Evolutionary conservation across 345 rosid genomes (phyloP).

Genomic region (Sonneratia alba): DNA sequence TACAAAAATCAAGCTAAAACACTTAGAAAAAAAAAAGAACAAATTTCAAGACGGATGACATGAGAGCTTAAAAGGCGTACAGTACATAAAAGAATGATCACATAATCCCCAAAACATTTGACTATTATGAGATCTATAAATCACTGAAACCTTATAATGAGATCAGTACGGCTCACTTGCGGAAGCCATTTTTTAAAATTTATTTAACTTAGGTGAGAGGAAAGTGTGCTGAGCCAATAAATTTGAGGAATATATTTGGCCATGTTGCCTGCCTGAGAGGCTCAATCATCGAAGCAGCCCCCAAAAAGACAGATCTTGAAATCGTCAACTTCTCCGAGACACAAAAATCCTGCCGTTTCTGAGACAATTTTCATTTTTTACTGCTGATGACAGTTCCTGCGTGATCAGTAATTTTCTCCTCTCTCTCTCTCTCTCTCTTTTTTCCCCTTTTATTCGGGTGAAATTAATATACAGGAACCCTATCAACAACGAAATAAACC

Average conservation of each 20-base stretch:
- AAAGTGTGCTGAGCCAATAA: neutral
- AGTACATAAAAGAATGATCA: neutral
- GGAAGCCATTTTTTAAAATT: neutral
- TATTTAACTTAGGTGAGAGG: neutral
- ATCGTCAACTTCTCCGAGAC: conserved; percentile 30
- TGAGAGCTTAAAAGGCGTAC: neutral
- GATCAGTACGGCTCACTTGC: neutral
- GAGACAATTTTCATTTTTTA: neutral
- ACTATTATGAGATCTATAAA: neutral
- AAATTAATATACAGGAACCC: neutral
- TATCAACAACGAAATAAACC: neutral
- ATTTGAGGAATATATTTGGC: neutral
- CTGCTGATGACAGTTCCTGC: neutral
- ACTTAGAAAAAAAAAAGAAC: too few relatives aligned
- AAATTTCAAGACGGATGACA: neutral
- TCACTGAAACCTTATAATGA: neutral
- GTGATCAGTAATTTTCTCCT: neutral
- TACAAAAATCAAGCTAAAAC: too few relatives aligned
- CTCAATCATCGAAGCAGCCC: neutral
- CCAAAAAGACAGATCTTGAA: conserved; percentile 20
- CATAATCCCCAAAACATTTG: neutral
- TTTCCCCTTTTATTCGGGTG: neutral
- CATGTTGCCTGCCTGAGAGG: too few relatives aligned
- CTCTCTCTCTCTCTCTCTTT: too few relatives aligned
- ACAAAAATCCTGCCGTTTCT: conserved; percentile 13